phyloP scores from a whole-genome alignment of 2,329 filamentous ascomycete genomes.

The Trichocomaceae sp. region DNA sequence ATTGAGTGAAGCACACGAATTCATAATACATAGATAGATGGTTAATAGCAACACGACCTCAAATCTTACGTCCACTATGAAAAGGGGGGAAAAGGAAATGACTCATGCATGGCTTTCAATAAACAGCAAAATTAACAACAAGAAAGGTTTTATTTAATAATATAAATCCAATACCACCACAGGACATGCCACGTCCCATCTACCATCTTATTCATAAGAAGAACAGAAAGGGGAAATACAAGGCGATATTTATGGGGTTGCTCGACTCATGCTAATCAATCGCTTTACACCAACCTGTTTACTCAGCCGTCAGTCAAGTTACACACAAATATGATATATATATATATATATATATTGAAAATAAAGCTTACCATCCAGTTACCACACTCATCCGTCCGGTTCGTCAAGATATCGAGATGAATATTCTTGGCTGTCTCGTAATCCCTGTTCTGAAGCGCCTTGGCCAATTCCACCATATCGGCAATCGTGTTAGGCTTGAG shows the following conservation, averaged over 20 bases:
- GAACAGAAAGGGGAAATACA: not conserved
- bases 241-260: constrained; percentile 49
- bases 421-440: constrained; percentile 61
- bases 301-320: not conserved
- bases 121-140: not conserved
- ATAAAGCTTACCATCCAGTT: constrained; percentile 71
- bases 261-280: constrained; percentile 72
- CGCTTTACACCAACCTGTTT: constrained; percentile 66
- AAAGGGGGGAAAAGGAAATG: not conserved
- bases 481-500: constrained; percentile 64
- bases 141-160: not conserved
- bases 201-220: not conserved
- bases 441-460: constrained; percentile 61
- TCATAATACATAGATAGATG: not conserved
- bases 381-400: constrained; percentile 72
- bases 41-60: not conserved
- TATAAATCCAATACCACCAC: not conserved
- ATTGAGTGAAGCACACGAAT: not conserved
- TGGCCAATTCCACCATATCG: constrained; percentile 47
- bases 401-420: constrained; percentile 68
- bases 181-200: not conserved
- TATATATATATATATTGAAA: not conserved
- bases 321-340: no score
- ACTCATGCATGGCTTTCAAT: not conserved
- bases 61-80: not conserved